Evolutionary conservation across 495 filamentous ascomycete genomes (phyloP), one percentile per base, ranked within the genome.

Genomic region (Lasiosphaeria ovina): DNA sequence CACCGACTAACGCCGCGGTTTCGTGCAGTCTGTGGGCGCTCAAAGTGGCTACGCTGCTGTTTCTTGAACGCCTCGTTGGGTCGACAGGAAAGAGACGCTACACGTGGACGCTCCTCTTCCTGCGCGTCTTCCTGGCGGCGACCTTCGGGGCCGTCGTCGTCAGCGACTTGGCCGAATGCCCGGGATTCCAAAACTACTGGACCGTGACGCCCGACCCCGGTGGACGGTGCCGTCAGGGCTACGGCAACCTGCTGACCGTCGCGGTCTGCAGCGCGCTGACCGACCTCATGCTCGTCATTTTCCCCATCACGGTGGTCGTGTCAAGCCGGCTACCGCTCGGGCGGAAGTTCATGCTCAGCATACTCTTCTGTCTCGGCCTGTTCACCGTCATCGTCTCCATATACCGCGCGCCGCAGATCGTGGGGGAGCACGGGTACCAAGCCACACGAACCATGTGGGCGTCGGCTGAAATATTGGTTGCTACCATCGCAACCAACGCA

Each of bases 181-280:
- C 83, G 35, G 92, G 94, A 6, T 89, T 96, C 65, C 35, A 70
- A 48, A 83, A 90, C 69, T 93, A 95, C 78, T 97, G 92, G 92
- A 90, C 95, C 69, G 91, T 97, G 24, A 65, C 81, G 6, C 94
- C 94, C 6, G 91, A 97, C 66, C 92, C 94, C 8, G 91, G 91
- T 33, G 84, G 87, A 11, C 79, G 81, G 55, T 98, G 94, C 74
- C 86, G 94, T 10, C 83, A 87, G 66, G 91, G 88, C 35, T 93
- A 89, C 67, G 87, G 83, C 31, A 87, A 96, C 57, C 82, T 98
- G 8, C 74, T 97, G 50, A 90, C 87, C 3, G 89, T 91, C 84
- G 91, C 90, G 0, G 79, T 81, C 11, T 86, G 86, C 68, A 92
- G 93, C 69, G 85, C 93, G 51, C 75, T 94, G 17, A 96, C 93